Conservation (phyloP, 2,329 filamentous ascomycete genomes). For the Septoria linicola region DNA sequence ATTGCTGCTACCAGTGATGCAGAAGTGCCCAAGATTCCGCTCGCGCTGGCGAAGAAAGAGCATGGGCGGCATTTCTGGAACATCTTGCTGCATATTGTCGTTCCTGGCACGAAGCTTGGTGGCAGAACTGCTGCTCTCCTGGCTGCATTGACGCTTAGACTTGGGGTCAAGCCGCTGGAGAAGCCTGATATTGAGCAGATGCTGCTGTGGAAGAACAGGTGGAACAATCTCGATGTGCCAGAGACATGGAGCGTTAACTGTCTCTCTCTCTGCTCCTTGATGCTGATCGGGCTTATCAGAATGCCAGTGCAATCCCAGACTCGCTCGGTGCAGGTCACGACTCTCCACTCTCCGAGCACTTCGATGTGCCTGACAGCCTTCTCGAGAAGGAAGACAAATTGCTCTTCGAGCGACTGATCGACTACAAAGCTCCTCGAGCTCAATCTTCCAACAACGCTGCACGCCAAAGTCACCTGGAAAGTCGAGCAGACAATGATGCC, state of each 20-base stretch:
- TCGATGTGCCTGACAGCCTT: not conserved
- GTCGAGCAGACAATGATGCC: slow-evolving; percentile 11
- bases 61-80: slow-evolving; percentile 16
- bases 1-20: slow-evolving; percentile 11
- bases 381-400: slow-evolving; percentile 6
- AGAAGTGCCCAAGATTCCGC: slow-evolving; percentile 11
- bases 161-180: slow-evolving; percentile 14
- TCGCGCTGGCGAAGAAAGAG: slow-evolving; percentile 15
- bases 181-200: slow-evolving; percentile 15
- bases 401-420: slow-evolving; percentile 18
- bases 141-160: slow-evolving; percentile 16
- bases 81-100: slow-evolving; percentile 21
- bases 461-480: slow-evolving; percentile 15
- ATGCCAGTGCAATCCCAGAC: not conserved
- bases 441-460: slow-evolving; percentile 16
- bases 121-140: slow-evolving; percentile 14
- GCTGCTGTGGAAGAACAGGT: slow-evolving; percentile 12
- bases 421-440: slow-evolving; percentile 22
- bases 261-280: slow-evolving; percentile 20
- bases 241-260: slow-evolving; percentile 22
- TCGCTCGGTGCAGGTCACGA: not conserved
- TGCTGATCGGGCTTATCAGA: slow-evolving; percentile 14
- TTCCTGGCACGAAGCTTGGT: slow-evolving; percentile 19
- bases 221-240: slow-evolving; percentile 20
- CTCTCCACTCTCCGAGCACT: no score